phyloP scores from a whole-genome alignment of 306 rosid genomes.

The Castanospermum australe region DNA sequence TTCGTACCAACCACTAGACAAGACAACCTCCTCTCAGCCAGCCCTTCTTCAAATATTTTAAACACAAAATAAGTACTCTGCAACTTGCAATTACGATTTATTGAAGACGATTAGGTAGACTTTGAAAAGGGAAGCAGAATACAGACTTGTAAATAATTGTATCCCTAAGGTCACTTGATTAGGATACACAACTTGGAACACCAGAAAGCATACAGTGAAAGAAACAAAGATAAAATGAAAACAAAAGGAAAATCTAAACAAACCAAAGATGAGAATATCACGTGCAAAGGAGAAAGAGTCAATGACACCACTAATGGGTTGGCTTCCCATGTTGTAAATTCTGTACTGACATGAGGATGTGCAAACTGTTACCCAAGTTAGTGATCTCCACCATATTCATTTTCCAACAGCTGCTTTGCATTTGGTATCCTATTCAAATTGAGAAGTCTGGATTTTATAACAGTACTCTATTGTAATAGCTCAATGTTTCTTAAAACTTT shows the following conservation, averaged over 20 bases:
- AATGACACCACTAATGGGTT: background rate
- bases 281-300: background rate
- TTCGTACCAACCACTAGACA: background rate
- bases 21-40: background rate
- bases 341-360: background rate
- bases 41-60: slow-evolving; percentile 23
- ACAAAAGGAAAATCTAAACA: background rate
- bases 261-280: background rate
- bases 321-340: background rate
- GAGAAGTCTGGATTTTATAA: background rate
- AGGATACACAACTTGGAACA: background rate
- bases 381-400: background rate
- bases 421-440: background rate
- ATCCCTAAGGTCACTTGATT: background rate
- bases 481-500: background rate
- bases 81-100: background rate
- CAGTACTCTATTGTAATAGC: background rate
- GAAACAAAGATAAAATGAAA: background rate
- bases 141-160: background rate
- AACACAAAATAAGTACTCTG: background rate
- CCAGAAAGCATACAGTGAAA: background rate
- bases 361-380: background rate
- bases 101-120: slow-evolving; percentile 10
- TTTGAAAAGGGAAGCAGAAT: background rate
- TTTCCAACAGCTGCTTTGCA: background rate